These are phyloP conservation scores for Pseudotsuga menziesii DNA, from an alignment of 75 land plant genomes.

Conservation along the genomic window DNA sequence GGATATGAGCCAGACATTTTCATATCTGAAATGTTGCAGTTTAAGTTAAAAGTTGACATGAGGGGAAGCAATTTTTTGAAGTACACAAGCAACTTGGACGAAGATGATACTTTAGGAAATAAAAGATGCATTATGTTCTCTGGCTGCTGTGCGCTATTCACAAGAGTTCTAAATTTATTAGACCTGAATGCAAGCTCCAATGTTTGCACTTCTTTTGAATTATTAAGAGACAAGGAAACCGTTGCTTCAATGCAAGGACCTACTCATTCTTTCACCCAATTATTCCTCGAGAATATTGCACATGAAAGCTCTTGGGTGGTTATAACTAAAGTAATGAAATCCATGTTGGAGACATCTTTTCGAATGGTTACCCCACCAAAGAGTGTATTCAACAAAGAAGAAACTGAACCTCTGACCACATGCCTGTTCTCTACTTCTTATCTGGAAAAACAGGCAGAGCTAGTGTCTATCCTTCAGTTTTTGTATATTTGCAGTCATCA, in stretches of 20 bases:
- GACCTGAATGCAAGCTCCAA: not conserved
- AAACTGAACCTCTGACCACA: not conserved
- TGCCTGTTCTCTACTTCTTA: not conserved
- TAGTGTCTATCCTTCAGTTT: constrained; percentile 14
- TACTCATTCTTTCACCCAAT: not conserved
- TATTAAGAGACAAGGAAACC: not conserved
- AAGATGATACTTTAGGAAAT: constrained; percentile 1
- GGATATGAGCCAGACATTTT: not conserved
- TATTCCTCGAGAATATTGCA: not conserved
- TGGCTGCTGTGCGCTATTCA: not conserved
- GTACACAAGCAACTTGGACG: not conserved
- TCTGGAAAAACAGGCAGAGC: not conserved
- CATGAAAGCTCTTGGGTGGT: constrained; percentile 3
- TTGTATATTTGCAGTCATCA: constrained; percentile 18
- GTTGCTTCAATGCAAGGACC: not conserved
- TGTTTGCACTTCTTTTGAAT: not conserved
- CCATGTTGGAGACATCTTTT: constrained; percentile 1
- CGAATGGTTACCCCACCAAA: not conserved
- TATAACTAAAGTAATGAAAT: not conserved
- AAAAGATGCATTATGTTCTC: not conserved
- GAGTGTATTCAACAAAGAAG: not conserved
- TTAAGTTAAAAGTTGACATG: not conserved
- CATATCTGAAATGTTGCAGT: constrained; percentile 2
- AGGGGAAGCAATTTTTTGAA: not conserved
- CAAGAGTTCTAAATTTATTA: not conserved